Evolutionary conservation across 2,329 filamentous ascomycete genomes (phyloP).

Genomic region (Trichoderma breve): DNA sequence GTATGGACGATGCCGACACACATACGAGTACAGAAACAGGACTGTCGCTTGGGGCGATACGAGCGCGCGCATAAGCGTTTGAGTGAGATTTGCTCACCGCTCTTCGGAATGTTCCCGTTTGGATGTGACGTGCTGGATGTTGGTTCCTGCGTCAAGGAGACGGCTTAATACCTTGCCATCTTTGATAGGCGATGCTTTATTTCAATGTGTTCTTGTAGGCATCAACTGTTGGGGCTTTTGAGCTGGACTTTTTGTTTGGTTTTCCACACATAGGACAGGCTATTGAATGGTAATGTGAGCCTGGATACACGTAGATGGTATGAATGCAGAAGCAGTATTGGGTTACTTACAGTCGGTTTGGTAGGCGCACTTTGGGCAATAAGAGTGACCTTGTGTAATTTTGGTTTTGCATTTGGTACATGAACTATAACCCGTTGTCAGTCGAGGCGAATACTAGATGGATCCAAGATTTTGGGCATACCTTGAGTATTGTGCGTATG

Average conservation of each 20-base stretch:
- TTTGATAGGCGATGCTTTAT: constrained; percentile 31
- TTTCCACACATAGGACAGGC: constrained; percentile 65
- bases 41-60: not conserved
- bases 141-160: not conserved
- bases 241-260: constrained; percentile 49
- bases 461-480: not conserved
- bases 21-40: not conserved
- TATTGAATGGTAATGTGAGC: constrained; percentile 31
- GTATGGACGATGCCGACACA: not conserved
- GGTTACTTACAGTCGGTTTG: constrained; percentile 53
- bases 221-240: constrained; percentile 52
- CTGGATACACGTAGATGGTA: not conserved
- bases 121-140: not conserved
- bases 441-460: not conserved
- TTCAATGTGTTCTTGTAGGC: constrained; percentile 64
- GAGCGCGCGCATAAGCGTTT: not conserved
- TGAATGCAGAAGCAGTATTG: not conserved
- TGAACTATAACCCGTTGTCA: constrained; percentile 38
- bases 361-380: constrained; percentile 63
- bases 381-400: constrained; percentile 58
- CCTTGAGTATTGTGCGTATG: constrained; percentile 59
- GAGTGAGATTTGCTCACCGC: not conserved
- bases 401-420: constrained; percentile 63
- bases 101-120: not conserved
- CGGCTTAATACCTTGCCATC: not conserved